Base-by-base conservation (phyloP, 192 early-diverging fungal genomes). In the Coemansia umbellata region DNA sequence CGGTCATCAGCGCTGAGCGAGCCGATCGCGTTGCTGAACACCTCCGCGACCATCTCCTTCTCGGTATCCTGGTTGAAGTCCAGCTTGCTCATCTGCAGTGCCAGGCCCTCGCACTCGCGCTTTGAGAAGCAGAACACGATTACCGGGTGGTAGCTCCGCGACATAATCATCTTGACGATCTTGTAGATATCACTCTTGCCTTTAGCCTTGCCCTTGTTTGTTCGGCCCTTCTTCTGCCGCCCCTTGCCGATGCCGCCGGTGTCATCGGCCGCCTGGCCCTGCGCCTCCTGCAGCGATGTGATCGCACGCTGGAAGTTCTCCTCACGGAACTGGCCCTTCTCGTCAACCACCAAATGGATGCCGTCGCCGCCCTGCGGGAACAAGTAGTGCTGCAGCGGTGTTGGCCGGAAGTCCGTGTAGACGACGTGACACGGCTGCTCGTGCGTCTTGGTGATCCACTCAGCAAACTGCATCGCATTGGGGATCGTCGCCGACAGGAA, bases 401-500 rank as follows among this genome's bases (percentile, higher is more conserved):
- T 95, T 8, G 96, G 96, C 26, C 96, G 85, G 67, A 87, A 97
- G 69, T 97, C 91, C 10, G 96, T 98, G 68, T 95, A 97, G 3
- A 98, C 94, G 50, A 98, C 92, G 57, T 98, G 94, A 73, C 94
- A 97, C n/a, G 93, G 89, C 72, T 95, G 93, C 55, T 91, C 81
- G 78, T 98, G 91, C 24, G 91, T 88, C 56, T 89, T 91, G 58
- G 87, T 88, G 55, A 98, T 95, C 96, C 96, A 98, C 78, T 97
- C 89, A 21, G 96, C 94, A 81, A 98, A 98, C 66, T 98, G 89
- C 86, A 95, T 90, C 8, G 96, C 93, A 53, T 98, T 98, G 24
- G 96, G 96, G 58, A 98, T 98, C 9, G 96, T 98, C 31, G 94
- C 96, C 5, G 96, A 98, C 39, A 98, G 80, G 59, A 98, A 95